phyloP scores from a whole-genome alignment of 1,139 yeast genomes.

The Eremothecium sinecaudum region DNA sequence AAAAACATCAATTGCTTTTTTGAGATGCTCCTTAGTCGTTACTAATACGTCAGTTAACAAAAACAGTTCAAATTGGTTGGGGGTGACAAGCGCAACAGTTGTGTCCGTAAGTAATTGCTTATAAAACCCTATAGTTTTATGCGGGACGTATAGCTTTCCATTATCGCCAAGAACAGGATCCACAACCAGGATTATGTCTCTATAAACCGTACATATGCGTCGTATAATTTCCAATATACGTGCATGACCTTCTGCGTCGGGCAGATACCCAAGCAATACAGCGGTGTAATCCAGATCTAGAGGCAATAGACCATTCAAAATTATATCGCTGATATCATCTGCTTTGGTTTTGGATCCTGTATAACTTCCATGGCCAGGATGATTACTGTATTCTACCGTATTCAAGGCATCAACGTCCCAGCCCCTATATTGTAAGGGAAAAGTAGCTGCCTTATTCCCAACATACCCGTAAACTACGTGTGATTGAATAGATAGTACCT shows the following conservation, averaged over 20 bases:
- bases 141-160: conserved; percentile 69
- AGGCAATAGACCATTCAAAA: conserved; percentile 41
- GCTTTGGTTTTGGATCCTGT: conserved; percentile 39
- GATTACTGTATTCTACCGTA: conserved; percentile 74
- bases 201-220: conserved; percentile 13
- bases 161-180: conserved; percentile 97
- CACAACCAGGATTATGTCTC: conserved; percentile 44
- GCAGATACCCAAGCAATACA: conserved; percentile 64
- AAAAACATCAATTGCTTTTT: conserved; percentile 39
- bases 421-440: conserved; percentile 66
- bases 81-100: conserved; percentile 63
- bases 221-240: conserved; percentile 29
- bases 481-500: conserved; percentile 54
- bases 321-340: conserved; percentile 34
- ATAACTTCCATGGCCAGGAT: conserved; percentile 64
- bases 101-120: conserved; percentile 43
- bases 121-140: conserved; percentile 60
- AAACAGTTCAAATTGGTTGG: conserved; percentile 88
- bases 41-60: conserved; percentile 50
- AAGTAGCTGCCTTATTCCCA: conserved; percentile 71
- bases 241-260: conserved; percentile 43
- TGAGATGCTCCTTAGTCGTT: conserved; percentile 35
- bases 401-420: conserved; percentile 82
- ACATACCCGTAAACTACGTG: conserved; percentile 86
- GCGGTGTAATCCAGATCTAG: conserved; percentile 43